Percentiles rank a stretch among this genome's conserved stretches.
Evolutionary conservation across 108 stramenopile genomes (phyloP).

Genomic region (Fistulifera solaris): DNA sequence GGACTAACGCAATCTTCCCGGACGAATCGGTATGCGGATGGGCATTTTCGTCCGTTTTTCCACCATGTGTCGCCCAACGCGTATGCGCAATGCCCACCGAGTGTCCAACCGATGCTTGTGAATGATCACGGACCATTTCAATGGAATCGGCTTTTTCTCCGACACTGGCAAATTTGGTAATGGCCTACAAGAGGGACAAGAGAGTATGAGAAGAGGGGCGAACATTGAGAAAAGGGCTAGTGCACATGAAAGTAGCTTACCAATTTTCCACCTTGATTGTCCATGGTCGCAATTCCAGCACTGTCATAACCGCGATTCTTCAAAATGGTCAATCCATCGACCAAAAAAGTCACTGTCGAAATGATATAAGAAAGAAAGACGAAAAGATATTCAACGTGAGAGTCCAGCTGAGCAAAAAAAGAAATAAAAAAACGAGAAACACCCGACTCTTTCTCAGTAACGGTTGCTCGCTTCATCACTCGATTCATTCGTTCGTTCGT

Average conservation of each 20-base stretch:
- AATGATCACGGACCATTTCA: slow-evolving; percentile 69
- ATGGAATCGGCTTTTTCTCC: slow-evolving; percentile 92
- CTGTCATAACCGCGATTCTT: slow-evolving; percentile 98
- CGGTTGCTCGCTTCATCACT: neutral
- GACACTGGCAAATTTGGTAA: slow-evolving; percentile 91
- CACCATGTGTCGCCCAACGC: slow-evolving; percentile 99
- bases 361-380: neutral
- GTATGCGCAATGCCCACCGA: slow-evolving; percentile 96
- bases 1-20: slow-evolving; percentile 95
- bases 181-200: slow-evolving; percentile 12
- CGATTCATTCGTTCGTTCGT: neutral
- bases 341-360: slow-evolving; percentile 42
- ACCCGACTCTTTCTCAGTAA: neutral
- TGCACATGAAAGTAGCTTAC: no score
- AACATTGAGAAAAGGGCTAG: neutral
- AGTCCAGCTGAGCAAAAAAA: neutral
- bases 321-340: slow-evolving; percentile 92
- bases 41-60: slow-evolving; percentile 96
- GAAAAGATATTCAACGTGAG: neutral
- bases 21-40: slow-evolving; percentile 95
- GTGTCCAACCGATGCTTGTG: slow-evolving; percentile 54
- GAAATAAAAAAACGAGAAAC: neutral
- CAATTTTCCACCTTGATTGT: slow-evolving; percentile 25
- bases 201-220: neutral
- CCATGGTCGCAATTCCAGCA: slow-evolving; percentile 92